Evolutionary conservation across 139 green algal genomes (phyloP), one percentile per base, ranked within the genome.

Genomic region (Diplosphaera chodatii): DNA sequence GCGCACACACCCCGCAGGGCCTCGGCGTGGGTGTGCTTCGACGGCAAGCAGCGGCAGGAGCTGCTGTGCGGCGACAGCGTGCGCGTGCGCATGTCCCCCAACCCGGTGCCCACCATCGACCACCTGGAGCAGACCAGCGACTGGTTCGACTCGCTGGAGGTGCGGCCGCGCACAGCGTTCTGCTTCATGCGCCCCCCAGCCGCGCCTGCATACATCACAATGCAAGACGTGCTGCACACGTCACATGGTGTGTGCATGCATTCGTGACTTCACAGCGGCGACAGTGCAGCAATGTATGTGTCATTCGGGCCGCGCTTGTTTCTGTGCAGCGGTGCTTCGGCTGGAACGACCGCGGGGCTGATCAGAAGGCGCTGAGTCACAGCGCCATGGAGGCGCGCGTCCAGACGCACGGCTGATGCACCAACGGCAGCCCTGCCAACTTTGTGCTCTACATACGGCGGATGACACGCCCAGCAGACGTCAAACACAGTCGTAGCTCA

Each of bases 71-170:
- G 94, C 1, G 94, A 98, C 76, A 77, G 66, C 18, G 78, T 98
- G 31, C 74, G 77, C 37, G 83, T 98, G 4, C 80, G 82, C 31
- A 98, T 98, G 94, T 91, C 77, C 67, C 86, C 90, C 70, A 90
- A 96, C 84, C 94, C 94, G 0, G 88, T 99, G 68, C 93, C 94
- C 22, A 99, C 94, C 28, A 96, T 99, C 77, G 96, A 96, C 84
- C 87, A 91, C 70, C 76, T 76, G 18, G 94, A 99, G 73, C 86
- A 96, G 64, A 98, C 94, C 5, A 78, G 74, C 40, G 94, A 98
- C 80, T 98, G 94, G 94, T 98, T 99, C 55, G 78, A 83, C 68
- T 91, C 79, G 32, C 84, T 99, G 70, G 90, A 97, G 70, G 48
- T 59, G 48, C 3, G 48, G n/a, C n/a, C n/a, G n/a, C n/a, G n/a